Evolutionary conservation across 441 rosid species (phyloP).

Genomic region (Populus hybrid): DNA sequence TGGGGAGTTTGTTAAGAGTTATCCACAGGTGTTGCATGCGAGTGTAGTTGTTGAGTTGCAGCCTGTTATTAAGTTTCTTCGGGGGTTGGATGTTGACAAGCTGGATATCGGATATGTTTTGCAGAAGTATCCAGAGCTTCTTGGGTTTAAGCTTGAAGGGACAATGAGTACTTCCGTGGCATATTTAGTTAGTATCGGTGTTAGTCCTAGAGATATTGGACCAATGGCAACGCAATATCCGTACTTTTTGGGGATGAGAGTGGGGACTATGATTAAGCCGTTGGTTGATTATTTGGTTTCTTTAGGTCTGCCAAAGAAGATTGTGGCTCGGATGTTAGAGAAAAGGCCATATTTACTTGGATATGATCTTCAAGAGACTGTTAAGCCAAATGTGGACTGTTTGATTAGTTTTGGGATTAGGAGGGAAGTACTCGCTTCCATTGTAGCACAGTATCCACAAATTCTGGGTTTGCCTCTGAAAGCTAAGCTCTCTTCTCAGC

Average conservation of each 20-base stretch:
- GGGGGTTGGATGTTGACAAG: constrained; percentile 83
- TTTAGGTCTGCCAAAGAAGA: constrained; percentile 67
- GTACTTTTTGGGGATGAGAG: constrained; percentile 81
- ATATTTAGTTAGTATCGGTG: constrained; percentile 83
- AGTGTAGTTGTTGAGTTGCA: constrained; percentile 89
- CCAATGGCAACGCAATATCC: constrained; percentile 92
- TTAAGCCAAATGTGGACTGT: constrained; percentile 75
- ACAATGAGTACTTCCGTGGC: constrained; percentile 89
- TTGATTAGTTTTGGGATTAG: constrained; percentile 74
- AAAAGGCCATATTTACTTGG: constrained; percentile 73
- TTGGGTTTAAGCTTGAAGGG: constrained; percentile 92
- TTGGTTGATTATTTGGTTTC: constrained; percentile 70
- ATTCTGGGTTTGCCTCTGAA: constrained; percentile 71
- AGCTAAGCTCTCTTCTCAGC: constrained; percentile 74
- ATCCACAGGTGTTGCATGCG: constrained; percentile 70
- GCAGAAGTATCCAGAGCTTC: constrained; percentile 82
- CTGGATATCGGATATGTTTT: constrained; percentile 73
- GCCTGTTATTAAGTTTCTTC: constrained; percentile 77
- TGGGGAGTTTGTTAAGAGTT: constrained; percentile 73
- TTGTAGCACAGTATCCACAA: constrained; percentile 66
- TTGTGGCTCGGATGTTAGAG: constrained; percentile 79
- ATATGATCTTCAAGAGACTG: constrained; percentile 73
- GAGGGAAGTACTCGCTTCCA: constrained; percentile 51
- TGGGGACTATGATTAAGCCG: constrained; percentile 80
- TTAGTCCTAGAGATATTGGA: constrained; percentile 80